Conservation (phyloP, 2,329 filamentous ascomycete genomes). For the Aspergillus unguis region DNA sequence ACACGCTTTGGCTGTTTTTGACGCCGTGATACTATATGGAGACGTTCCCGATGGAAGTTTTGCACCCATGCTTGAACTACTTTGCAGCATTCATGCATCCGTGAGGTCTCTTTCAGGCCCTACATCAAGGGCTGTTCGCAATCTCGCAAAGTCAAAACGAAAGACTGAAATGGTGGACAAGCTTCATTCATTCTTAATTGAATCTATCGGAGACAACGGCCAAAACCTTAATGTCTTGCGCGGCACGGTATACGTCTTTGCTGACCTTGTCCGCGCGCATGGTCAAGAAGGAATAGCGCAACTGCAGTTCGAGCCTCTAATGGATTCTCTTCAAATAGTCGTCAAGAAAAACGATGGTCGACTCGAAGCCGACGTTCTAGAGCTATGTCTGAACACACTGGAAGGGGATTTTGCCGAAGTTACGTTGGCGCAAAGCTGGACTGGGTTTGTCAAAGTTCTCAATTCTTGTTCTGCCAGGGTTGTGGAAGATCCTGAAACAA, state of each 20-base stretch:
- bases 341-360: slow-evolving; percentile 37
- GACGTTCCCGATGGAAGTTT: slow-evolving; percentile 40
- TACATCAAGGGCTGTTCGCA: slow-evolving; percentile 42
- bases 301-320: slow-evolving; percentile 36
- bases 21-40: slow-evolving; percentile 42
- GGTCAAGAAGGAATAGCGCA: slow-evolving; percentile 39
- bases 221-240: slow-evolving; percentile 41
- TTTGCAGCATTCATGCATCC: slow-evolving; percentile 45
- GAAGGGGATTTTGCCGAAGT: slow-evolving; percentile 37
- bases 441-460: slow-evolving; percentile 31
- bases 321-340: slow-evolving; percentile 35
- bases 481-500: slow-evolving; percentile 27
- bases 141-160: slow-evolving; percentile 38
- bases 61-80: slow-evolving; percentile 37
- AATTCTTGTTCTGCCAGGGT: slow-evolving; percentile 35
- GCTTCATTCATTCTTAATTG: slow-evolving; percentile 36
- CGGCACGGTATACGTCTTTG: slow-evolving; percentile 41
- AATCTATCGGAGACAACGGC: slow-evolving; percentile 30
- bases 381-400: slow-evolving; percentile 39
- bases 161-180: slow-evolving; percentile 39
- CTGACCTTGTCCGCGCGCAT: slow-evolving; percentile 39
- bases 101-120: slow-evolving; percentile 43
- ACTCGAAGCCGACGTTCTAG: slow-evolving; percentile 40
- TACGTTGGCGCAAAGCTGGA: slow-evolving; percentile 33
- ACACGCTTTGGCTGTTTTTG: slow-evolving; percentile 40